Conservation (phyloP, 176 grass and related monocot species). For the barley (Hordeum vulgare) region MorexV3_pseudomolecules_assembly NC_058519.1:622043169-622043668, state of each 20-base stretch:
- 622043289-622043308: constrained; percentile 50
- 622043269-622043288: constrained; percentile 49
- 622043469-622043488: neutral
- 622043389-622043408: constrained; percentile 33
- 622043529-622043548: constrained; percentile 5
- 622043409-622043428: neutral
- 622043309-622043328: constrained; percentile 26
- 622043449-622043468: no score
- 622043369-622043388: constrained; percentile 26
- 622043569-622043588: constrained; percentile 30
- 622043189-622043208: constrained; percentile 36
- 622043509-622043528: constrained; percentile 36
- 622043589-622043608: constrained; percentile 17
- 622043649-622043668: neutral
- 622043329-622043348: constrained; percentile 30
- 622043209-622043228: constrained; percentile 32
- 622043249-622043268: constrained; percentile 49
- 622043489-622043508: constrained; percentile 43
- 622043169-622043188: no score
- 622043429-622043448: neutral
- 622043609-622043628: constrained; percentile 21
- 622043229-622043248: constrained; percentile 56
- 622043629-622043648: constrained; percentile 27
- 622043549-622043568: constrained; percentile 25
- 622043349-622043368: constrained; percentile 71